A percentile compares a stretch with the other conserved stretches of the same genome.
These are phyloP conservation scores for Talaromyces verruculosus DNA, from an alignment of 2,329 filamentous ascomycete species.

Conservation along the genomic window DNA sequence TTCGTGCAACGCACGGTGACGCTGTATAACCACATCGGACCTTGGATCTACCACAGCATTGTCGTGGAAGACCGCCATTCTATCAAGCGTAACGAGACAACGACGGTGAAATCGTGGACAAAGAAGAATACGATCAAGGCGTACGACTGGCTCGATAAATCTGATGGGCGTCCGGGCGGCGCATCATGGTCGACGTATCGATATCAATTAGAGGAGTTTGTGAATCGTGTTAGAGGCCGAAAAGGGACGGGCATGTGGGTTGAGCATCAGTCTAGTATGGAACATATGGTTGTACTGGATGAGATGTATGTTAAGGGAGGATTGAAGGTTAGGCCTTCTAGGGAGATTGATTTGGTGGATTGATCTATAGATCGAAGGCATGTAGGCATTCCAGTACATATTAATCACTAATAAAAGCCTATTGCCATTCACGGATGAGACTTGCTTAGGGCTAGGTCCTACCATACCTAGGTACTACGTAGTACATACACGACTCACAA, in stretches of 20 bases:
- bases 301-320: conserved; percentile 48
- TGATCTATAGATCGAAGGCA: not conserved
- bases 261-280: conserved; percentile 45
- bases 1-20: conserved; percentile 23
- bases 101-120: conserved; percentile 25
- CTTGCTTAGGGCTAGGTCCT: not conserved
- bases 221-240: conserved; percentile 26
- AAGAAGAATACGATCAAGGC: conserved; percentile 24
- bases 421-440: not conserved
- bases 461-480: not conserved
- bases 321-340: conserved; percentile 26
- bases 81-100: conserved; percentile 26
- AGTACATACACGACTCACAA: not conserved
- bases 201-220: conserved; percentile 53
- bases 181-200: conserved; percentile 48
- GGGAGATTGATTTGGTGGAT: conserved; percentile 9
- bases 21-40: conserved; percentile 27
- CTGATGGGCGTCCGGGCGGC: conserved; percentile 28
- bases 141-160: conserved; percentile 26
- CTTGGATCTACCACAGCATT: conserved; percentile 26
- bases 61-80: conserved; percentile 37
- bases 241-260: conserved; percentile 43
- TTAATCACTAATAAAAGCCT: not conserved
- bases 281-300: conserved; percentile 51
- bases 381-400: not conserved